Conservation (phyloP, 805 yeast genomes). For the Hemisphaericaspora nanyangensis region DNA sequence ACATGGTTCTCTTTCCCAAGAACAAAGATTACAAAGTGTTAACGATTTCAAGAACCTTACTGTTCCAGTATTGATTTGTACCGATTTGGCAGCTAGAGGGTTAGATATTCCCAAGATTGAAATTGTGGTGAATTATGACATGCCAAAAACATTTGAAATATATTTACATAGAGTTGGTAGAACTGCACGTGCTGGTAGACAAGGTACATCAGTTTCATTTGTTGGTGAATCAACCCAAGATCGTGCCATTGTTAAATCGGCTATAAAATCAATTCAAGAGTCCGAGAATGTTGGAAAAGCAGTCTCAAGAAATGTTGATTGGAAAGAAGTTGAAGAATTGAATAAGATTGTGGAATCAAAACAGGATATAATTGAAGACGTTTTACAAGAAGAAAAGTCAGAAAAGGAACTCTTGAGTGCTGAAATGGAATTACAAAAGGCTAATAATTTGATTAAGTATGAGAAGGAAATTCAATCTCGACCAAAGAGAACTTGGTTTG, state of each 20-base stretch:
- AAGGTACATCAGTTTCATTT: constrained; percentile 87
- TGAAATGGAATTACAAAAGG: constrained; percentile 85
- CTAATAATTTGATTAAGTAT: constrained; percentile 78
- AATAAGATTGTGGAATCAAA: constrained; percentile 59
- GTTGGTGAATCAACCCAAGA: constrained; percentile 92
- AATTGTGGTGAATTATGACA: constrained; percentile 88
- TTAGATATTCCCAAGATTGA: constrained; percentile 98
- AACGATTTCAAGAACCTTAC: constrained; percentile 75
- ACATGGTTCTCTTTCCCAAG: constrained; percentile 84
- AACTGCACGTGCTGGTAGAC: constrained; percentile 98
- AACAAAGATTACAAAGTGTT: constrained; percentile 85
- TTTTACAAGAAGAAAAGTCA: constrained; percentile 80
- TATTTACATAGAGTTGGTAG: constrained; percentile 98
- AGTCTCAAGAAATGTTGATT: constrained; percentile 87
- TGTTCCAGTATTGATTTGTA: constrained; percentile 88
- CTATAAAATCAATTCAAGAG: constrained; percentile 61
- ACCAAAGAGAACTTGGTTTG: constrained; percentile 97
- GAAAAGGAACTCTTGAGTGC: constrained; percentile 85
- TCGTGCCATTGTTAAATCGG: constrained; percentile 85
- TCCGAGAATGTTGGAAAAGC: constrained; percentile 47
- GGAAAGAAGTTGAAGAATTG: constrained; percentile 76
- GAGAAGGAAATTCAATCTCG: constrained; percentile 80
- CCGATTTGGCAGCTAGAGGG: constrained; percentile 99
- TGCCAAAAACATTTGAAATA: constrained; percentile 90
- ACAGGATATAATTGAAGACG: constrained; percentile 62